Evolutionary conservation across 495 filamentous ascomycete genomes (phyloP).

Genomic region (Talaromyces ruber): DNA sequence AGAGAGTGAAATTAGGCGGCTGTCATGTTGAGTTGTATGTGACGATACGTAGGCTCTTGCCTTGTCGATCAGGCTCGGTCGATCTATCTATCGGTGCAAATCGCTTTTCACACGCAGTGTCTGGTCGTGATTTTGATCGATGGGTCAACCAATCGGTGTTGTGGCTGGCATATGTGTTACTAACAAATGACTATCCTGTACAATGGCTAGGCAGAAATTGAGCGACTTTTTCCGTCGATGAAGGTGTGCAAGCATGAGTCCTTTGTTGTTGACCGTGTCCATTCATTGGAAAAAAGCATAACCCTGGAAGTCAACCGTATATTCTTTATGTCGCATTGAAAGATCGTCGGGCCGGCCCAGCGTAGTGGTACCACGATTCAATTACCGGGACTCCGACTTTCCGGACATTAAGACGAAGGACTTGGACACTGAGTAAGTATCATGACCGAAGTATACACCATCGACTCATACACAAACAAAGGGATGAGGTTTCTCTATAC

Average conservation of each 20-base stretch:
- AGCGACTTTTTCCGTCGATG: too few species aligned
- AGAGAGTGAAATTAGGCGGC: background rate
- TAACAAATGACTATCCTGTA: background rate
- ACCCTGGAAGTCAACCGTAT: background rate
- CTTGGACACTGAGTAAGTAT: background rate
- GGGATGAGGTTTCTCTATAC: background rate
- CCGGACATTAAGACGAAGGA: background rate
- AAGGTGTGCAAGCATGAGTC: too few species aligned
- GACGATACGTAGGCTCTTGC: background rate
- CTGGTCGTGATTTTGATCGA: background rate
- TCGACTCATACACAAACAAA: background rate
- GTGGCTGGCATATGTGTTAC: background rate
- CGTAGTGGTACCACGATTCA: background rate
- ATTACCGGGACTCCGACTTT: background rate
- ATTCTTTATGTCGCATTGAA: background rate
- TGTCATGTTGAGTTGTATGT: background rate
- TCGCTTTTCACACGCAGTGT: background rate
- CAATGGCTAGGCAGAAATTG: background rate
- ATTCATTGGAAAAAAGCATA: background rate
- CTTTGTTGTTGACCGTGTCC: background rate
- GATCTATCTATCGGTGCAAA: background rate
- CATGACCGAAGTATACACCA: background rate
- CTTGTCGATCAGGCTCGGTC: background rate
- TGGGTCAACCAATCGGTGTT: background rate
- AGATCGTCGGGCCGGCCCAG: background rate